A percentile compares a stretch with the other conserved stretches of the same genome.
Conservation (phyloP, 768 basidiomycete genomes). For the Aureoboletus auriporus region DNA sequence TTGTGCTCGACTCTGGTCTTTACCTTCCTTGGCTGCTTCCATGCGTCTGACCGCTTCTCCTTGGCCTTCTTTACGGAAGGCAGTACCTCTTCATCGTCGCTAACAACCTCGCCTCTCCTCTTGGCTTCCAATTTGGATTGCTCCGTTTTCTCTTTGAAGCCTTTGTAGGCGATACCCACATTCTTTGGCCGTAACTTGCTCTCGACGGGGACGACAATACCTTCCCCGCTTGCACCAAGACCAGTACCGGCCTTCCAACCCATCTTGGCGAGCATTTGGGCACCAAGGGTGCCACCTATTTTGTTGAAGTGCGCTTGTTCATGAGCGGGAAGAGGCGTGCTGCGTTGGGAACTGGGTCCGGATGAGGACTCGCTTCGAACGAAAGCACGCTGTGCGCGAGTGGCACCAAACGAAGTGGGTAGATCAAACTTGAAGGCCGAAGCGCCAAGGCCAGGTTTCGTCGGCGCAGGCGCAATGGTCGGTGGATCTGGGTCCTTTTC, state of each 20-base stretch:
- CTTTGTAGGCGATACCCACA: constrained; percentile 83
- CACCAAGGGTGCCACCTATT: constrained; percentile 73
- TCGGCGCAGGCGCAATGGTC: constrained; percentile 24
- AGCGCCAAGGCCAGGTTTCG: constrained; percentile 21
- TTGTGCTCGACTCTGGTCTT: constrained; percentile 90
- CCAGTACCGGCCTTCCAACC: constrained; percentile 88
- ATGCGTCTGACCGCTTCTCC: constrained; percentile 66
- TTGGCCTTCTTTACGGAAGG: constrained; percentile 39
- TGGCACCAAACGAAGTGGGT: constrained; percentile 37
- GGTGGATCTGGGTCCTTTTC: constrained; percentile 27
- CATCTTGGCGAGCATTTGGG: constrained; percentile 90
- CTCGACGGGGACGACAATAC: constrained; percentile 87
- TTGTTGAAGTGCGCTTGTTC: constrained; percentile 84
- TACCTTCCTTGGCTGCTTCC: constrained; percentile 83
- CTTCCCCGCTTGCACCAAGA: constrained; percentile 68
- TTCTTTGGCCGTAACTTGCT: constrained; percentile 79
- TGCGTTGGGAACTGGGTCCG: constrained; percentile 36
- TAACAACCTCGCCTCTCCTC: constrained; percentile 67
- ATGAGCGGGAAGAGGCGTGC: constrained; percentile 50
- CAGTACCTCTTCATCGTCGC: constrained; percentile 58
- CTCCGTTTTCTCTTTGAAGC: constrained; percentile 85
- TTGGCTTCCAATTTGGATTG: constrained; percentile 80
- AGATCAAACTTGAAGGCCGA: constrained; percentile 19
- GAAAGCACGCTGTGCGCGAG: constrained; percentile 46
- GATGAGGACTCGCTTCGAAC: constrained; percentile 48